Base-by-base conservation (phyloP, 2,329 filamentous ascomycete genomes). In the Monosporascus sp. region DNA sequence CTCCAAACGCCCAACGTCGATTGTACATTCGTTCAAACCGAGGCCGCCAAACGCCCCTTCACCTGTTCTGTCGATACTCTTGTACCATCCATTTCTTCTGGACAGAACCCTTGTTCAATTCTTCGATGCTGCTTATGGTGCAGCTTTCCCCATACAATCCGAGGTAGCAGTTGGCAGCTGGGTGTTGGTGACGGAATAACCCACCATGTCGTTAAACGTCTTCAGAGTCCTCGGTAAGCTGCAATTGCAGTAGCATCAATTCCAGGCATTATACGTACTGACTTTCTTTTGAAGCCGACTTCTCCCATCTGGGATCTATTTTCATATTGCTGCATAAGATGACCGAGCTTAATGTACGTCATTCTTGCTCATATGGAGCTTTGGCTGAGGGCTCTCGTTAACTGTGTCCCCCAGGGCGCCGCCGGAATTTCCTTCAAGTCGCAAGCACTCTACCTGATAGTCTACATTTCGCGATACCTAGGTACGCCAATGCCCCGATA, bases 391-490 rank as follows among this genome's bases (percentile, higher is more conserved):
- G 31, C n/a, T 47, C 35, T 43, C 24, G 6, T 49, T 37, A 39
- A 27, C 31, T 14, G 31, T 35, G 31, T 35, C 5, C 47, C 52
- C n/a, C 69, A 97, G 93, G 97, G 92, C 79, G 96, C 92, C 71
- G 87, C 93, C 43, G 94, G 94, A 64, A 93, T 99, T 73, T 99
- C 94, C 17, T 97, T 99, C 82, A 99, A 99, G 72, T 97, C 93
- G 57, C 94, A 99, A 80, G 90, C 87, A 49, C 82, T 99, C 53
- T 99, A 99, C 74, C 79, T 97, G 62, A 76, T 96, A 45, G 94
- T 99, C 65, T 99, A 99, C 73, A 70, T 95, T 44, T 96, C 92
- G 57, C 84, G 94, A 68, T 99, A 99, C 73, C 82, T 99, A 58
- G 88, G 88, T 90, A 75, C 52, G 71, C 51, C 18, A 14, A 35